A percentile compares a stretch with the other conserved stretches of the same genome.
Evolutionary conservation across 1,284 basidiomycete species (phyloP).

Genomic region (Peniophora sp.): DNA sequence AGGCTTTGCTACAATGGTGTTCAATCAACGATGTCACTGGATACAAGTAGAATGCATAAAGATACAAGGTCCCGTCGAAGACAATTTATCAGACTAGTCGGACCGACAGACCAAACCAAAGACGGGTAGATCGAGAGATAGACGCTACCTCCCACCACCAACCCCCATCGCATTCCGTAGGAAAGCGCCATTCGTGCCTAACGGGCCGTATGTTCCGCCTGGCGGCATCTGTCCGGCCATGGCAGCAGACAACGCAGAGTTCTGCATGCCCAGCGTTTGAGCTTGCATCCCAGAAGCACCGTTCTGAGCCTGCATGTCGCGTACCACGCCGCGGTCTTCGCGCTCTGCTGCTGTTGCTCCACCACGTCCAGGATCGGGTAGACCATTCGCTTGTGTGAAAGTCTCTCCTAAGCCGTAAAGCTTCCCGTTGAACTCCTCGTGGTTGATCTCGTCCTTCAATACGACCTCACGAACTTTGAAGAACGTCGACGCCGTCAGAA

Average conservation of each 20-base stretch:
- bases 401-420: conserved; percentile 74
- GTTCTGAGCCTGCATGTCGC: conserved; percentile 52
- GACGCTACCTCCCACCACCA: conserved; percentile 45
- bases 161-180: conserved; percentile 54
- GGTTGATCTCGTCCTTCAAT: conserved; percentile 84
- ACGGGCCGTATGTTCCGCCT: conserved; percentile 46
- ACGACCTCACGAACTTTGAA: conserved; percentile 93
- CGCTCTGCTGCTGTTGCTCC: conserved; percentile 72
- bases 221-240: conserved; percentile 36
- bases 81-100: conserved; percentile 12
- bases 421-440: conserved; percentile 68
- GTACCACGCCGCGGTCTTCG: conserved; percentile 52
- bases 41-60: conserved; percentile 15
- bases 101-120: conserved; percentile 8
- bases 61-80: conserved; percentile 8
- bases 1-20: too few species aligned
- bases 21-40: conserved; percentile 3
- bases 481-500: conserved; percentile 89
- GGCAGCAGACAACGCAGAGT: conserved; percentile 26
- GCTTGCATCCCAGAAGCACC: conserved; percentile 32
- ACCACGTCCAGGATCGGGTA: conserved; percentile 55
- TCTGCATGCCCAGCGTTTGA: conserved; percentile 26
- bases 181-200: conserved; percentile 53
- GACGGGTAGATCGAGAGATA: neutral
- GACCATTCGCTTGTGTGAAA: conserved; percentile 56